Base-by-base conservation (phyloP, 2,329 filamentous ascomycete genomes). In the Pestalotiopsis sp. region DNA sequence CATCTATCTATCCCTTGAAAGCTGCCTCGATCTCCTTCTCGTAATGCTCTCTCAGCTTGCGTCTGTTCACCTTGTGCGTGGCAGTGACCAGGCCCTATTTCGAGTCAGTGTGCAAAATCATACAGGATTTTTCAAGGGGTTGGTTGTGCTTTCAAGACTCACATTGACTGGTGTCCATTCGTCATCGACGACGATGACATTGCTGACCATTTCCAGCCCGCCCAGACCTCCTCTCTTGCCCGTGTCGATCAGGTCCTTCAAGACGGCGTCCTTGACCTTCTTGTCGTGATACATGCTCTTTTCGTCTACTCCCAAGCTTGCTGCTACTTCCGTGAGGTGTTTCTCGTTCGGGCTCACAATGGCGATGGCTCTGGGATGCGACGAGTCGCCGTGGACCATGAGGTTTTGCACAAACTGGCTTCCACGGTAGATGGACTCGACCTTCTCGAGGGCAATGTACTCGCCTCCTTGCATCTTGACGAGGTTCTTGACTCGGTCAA, bases 401-500 rank as follows among this genome's bases (percentile, higher is more conserved):
- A 98, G 90, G 82, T 97, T 97, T 70, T 89, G 88, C 23, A 97
- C 93, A 11, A 92, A 88, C n/a, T 89, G 87, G 11, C 88, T 89
- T 60, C 93, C 91, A 71, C 95, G 91, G 84, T 98, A 98, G 67
- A 97, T 87, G 3, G 95, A 92, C 83, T 98, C 95, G 69, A 98
- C 90, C 85, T 95, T 98, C 85, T 98, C 95, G 4, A 99, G 88
- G 25, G 95, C 96, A 79, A 98, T 97, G 82, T 98, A 98, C 85
- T 98, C 95, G 74, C 95, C 95, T 70, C 95, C 94, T 72, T 93
- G 89, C 72, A 96, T 95, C 90, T 98, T 98, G 81, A 98, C 93
- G 68, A 98, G 85, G 83, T 98, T 98, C 91, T 98, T 98, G 89
- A 97, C 95, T 74, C 95, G 93, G 81, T 98, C 95, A 77, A 98